Evolutionary conservation across 192 early-diverging fungal genomes (phyloP), one percentile per base, ranked within the genome.

Genomic region (Dimargaris xerosporica): DNA sequence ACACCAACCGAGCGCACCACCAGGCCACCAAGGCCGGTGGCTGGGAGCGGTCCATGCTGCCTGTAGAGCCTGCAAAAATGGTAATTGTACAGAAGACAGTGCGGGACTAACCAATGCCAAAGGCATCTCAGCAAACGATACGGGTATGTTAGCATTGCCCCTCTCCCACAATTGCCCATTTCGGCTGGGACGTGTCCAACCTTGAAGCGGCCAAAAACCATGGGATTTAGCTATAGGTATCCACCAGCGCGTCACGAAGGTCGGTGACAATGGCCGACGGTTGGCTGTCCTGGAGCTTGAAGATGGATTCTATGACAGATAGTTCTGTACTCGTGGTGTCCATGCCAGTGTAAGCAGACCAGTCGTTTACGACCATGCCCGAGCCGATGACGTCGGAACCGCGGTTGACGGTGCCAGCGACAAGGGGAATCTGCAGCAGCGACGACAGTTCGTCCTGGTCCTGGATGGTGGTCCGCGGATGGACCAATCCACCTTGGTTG

Each of bases 381-480:
- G 85, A 93, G 44, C 96, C 96, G 75, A 99, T 93, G 48, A 94
- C 82, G 72, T 97, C 93, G 7, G 91, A 94, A 77, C 96, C 96
- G 62, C 96, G 86, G 80, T 99, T 99, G 48, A 99, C 87, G 0
- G 96, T 99, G 64, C 96, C 96, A 29, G 96, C 94, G n/a, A 91
- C 93, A 16, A 96, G 78, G 15, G 96, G 96, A 60, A 99, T 85
- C 76, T 99, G 96, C 53, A 99, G 81, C 58, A 99, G 82, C 28
- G 93, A 89, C 41, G 93, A 93, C 60, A 99, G 80, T 77, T 99
- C 96, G 68, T 99, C 93, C 78, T 96, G 92, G 66, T 98, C 96
- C 79, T 95, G 89, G 56, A 96, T 80, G 46, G 89, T 83, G 4
- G 96, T 99, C 34, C 87, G 85, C 31, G 96, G 96, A 68, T 99